Conservation (phyloP, 225 moss, liverwort and hornwort species). For the Ulota crispa region DNA sequence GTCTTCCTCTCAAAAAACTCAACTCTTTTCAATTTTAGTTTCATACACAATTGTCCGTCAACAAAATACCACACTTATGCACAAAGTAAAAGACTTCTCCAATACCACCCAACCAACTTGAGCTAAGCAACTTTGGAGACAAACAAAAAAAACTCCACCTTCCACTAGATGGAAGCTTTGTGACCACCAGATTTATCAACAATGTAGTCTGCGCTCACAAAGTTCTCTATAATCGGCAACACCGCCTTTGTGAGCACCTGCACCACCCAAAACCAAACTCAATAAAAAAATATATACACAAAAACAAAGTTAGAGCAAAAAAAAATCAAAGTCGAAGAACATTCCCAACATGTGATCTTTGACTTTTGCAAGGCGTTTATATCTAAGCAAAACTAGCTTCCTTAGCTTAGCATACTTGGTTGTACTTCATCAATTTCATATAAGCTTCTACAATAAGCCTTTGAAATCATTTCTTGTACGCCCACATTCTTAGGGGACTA, state of each 20-base stretch:
- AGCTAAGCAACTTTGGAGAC: background rate
- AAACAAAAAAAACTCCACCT: background rate
- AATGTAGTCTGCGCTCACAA: slow-evolving; percentile 34
- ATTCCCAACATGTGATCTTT: too few relatives aligned
- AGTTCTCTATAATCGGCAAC: slow-evolving; percentile 36
- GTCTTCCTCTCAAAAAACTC: background rate
- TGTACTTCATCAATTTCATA: too few relatives aligned
- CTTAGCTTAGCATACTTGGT: too few relatives aligned
- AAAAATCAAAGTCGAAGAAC: too few relatives aligned
- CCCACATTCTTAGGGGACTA: too few relatives aligned
- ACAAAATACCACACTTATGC: too few relatives aligned
- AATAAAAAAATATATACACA: too few relatives aligned
- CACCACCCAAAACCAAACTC: background rate
- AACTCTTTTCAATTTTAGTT: background rate
- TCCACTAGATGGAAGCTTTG: slow-evolving; percentile 24
- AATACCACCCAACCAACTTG: background rate
- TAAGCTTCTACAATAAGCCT: too few relatives aligned
- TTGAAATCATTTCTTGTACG: too few relatives aligned
- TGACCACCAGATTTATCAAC: slow-evolving; percentile 5
- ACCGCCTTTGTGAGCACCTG: slow-evolving; percentile 37
- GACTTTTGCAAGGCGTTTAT: too few relatives aligned
- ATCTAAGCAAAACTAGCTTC: too few relatives aligned
- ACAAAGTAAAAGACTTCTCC: background rate
- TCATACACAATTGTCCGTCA: background rate
- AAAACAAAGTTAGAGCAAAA: too few relatives aligned